A percentile compares a stretch with the other conserved stretches of the same genome.
Conservation (phyloP, 2,329 filamentous ascomycete species). For the Daldinia eschscholtzii region DNA sequence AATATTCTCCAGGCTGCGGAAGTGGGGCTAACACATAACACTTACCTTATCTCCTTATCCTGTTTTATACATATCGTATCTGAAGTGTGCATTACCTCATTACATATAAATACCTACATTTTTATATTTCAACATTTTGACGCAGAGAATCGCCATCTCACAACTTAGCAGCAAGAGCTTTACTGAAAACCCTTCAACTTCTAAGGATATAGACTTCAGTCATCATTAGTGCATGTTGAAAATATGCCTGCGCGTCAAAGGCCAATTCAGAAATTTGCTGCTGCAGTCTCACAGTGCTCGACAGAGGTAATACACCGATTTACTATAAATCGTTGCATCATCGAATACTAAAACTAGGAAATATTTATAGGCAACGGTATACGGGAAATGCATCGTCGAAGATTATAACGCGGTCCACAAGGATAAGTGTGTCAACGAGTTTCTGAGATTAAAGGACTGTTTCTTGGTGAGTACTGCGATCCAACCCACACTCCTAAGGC, state of each 20-base stretch:
- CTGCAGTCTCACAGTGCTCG: slow-evolving; percentile 68
- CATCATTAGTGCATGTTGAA: neutral
- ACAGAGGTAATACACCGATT: slow-evolving; percentile 58
- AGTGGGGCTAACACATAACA: slow-evolving; percentile 20
- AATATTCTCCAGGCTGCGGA: slow-evolving; percentile 5
- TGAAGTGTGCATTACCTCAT: neutral
- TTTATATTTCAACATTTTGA: neutral
- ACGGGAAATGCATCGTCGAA: slow-evolving; percentile 90
- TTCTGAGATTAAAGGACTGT: slow-evolving; percentile 87
- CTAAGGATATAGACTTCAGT: slow-evolving; percentile 10
- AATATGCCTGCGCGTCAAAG: slow-evolving; percentile 57
- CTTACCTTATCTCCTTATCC: neutral
- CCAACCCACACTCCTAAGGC: neutral
- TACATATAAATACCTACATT: neutral
- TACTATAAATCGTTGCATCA: neutral
- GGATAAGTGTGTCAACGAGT: slow-evolving; percentile 89
- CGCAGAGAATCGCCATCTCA: neutral
- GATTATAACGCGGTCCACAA: slow-evolving; percentile 93
- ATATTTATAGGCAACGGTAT: slow-evolving; percentile 75
- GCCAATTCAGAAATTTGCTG: slow-evolving; percentile 68
- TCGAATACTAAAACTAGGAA: slow-evolving; percentile 7
- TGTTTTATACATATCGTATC: neutral
- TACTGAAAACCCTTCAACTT: slow-evolving; percentile 1
- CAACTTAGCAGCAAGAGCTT: slow-evolving; percentile 1
- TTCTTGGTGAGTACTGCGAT: slow-evolving; percentile 73